phyloP scores from a whole-genome alignment of 495 filamentous ascomycete genomes.

The Hypoxylon fuscum region DNA sequence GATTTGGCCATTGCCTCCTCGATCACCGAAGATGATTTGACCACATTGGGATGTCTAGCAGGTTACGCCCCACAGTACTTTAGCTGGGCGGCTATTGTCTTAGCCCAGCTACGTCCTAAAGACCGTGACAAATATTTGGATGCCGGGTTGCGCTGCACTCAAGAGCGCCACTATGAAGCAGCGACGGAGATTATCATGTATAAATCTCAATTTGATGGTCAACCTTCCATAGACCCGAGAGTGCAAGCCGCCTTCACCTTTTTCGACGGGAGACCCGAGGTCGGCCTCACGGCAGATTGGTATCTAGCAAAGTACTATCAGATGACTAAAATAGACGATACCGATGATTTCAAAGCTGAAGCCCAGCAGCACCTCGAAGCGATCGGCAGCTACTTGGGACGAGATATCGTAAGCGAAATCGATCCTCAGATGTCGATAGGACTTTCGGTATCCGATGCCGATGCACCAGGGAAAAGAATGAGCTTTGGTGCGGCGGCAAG shows the following conservation, averaged over 20 bases:
- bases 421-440: conserved; percentile 4
- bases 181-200: conserved; percentile 38
- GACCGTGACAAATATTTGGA: conserved; percentile 38
- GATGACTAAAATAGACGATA: conserved; percentile 10
- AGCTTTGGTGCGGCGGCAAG: conserved; percentile 28
- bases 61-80: conserved; percentile 32
- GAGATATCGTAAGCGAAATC: conserved; percentile 33
- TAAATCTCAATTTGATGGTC: conserved; percentile 39
- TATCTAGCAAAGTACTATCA: conserved; percentile 30
- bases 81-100: conserved; percentile 41
- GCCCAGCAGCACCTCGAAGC: conserved; percentile 35
- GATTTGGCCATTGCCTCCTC: background rate
- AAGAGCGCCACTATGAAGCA: conserved; percentile 35
- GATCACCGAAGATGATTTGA: conserved; percentile 20
- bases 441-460: conserved; percentile 2
- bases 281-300: conserved; percentile 11
- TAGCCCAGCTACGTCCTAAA: conserved; percentile 32
- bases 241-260: conserved; percentile 37
- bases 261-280: conserved; percentile 15
- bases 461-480: conserved; percentile 24
- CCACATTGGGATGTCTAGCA: conserved; percentile 34
- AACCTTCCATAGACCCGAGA: conserved; percentile 9
- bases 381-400: conserved; percentile 30
- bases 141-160: conserved; percentile 37
- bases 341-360: conserved; percentile 13